A percentile compares a stretch with the other conserved stretches of the same genome.
Evolutionary conservation across 2,329 filamentous ascomycete genomes (phyloP).

Genomic region (Colletotrichum tamarilloi): DNA sequence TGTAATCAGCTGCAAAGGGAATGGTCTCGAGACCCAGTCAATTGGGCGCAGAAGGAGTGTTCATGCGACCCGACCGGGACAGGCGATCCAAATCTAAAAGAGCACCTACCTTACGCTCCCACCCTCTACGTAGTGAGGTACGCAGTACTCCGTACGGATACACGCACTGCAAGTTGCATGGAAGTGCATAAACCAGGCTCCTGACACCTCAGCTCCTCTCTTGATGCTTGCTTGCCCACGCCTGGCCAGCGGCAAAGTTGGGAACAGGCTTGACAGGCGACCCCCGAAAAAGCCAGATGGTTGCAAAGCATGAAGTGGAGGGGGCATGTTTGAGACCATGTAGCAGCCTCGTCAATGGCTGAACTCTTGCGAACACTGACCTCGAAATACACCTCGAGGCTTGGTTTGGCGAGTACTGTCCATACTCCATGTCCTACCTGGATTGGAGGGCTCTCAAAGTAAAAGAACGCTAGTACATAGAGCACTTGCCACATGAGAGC

Average conservation of each 20-base stretch:
- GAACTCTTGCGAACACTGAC: constrained; percentile 8
- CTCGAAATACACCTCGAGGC: constrained; percentile 1
- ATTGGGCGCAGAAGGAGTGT: constrained; percentile 32
- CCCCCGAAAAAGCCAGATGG: not conserved
- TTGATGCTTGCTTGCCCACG: not conserved
- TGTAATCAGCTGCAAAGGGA: constrained; percentile 34
- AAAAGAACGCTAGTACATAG: not conserved
- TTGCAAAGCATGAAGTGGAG: constrained; percentile 18
- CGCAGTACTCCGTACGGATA: too few species aligned
- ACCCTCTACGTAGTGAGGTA: not conserved
- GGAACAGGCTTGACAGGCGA: not conserved
- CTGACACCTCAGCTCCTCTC: constrained; percentile 21
- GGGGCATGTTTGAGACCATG: constrained; percentile 33
- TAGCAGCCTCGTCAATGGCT: constrained; percentile 17
- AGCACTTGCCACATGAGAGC: not conserved
- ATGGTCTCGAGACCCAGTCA: constrained; percentile 32
- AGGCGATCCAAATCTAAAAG: constrained; percentile 37
- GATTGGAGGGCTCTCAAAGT: not conserved
- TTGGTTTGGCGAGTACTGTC: not conserved
- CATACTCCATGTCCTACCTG: too few species aligned
- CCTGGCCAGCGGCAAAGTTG: not conserved
- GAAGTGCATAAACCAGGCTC: constrained; percentile 30
- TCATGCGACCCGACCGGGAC: constrained; percentile 36
- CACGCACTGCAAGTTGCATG: not conserved
- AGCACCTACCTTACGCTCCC: not conserved